A percentile compares a stretch with the other conserved stretches of the same genome.
Conservation (phyloP, 2,329 filamentous ascomycete species). For the Colletotrichum endophyticum region DNA sequence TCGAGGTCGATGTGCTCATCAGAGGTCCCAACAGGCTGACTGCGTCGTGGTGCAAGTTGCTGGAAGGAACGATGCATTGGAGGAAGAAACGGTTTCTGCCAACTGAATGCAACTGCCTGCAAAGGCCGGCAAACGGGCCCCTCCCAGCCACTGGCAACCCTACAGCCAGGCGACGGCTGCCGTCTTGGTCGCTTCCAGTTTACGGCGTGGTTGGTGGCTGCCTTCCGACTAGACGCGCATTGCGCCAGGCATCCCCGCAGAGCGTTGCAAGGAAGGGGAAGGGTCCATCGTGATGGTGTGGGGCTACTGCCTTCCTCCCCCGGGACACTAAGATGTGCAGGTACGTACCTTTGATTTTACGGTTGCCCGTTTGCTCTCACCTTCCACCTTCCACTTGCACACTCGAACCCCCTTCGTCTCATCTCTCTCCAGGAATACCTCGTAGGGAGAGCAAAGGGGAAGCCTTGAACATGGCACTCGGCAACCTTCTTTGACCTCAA, state of each 20-base stretch:
- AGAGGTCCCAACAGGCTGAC: not conserved
- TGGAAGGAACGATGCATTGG: not conserved
- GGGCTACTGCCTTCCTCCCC: not conserved
- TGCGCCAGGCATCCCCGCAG: slow-evolving; percentile 19
- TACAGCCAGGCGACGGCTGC: not conserved
- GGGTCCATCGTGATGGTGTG: not conserved
- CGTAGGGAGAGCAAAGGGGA: not conserved
- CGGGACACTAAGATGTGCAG: too few relatives aligned
- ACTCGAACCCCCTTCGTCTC: slow-evolving; percentile 5
- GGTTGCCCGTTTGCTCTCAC: not conserved
- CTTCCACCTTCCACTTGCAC: not conserved
- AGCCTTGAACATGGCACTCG: not conserved
- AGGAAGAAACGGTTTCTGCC: not conserved
- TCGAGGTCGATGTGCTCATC: not conserved
- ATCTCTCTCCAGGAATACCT: not conserved
- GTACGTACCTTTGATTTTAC: not conserved
- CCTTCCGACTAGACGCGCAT: slow-evolving; percentile 20
- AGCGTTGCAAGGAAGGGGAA: not conserved
- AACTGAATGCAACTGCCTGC: not conserved
- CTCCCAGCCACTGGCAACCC: slow-evolving; percentile 14
- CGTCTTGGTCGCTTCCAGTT: not conserved
- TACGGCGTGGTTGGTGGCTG: not conserved
- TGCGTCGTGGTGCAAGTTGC: not conserved
- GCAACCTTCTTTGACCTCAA: not conserved
- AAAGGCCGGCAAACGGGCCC: slow-evolving; percentile 7